phyloP scores from a whole-genome alignment of 1,284 basidiomycete species.

The Sporisorium exsertum region DNA sequence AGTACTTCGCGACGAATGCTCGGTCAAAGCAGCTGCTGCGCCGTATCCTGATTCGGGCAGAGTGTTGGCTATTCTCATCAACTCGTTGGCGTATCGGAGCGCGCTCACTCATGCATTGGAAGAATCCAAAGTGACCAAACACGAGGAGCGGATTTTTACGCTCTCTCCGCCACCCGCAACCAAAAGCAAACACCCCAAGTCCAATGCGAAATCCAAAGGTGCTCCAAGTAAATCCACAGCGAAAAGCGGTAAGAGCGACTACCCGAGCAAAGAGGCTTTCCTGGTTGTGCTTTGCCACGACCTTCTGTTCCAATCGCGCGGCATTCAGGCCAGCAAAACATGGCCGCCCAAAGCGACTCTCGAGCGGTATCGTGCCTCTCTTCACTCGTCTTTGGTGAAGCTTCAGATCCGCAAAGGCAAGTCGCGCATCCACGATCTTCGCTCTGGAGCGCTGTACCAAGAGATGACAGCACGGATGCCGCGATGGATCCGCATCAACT shows the following conservation, averaged over 20 bases:
- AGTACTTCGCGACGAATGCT: slow-evolving; percentile 52
- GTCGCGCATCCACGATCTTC: slow-evolving; percentile 50
- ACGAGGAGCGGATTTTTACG: slow-evolving; percentile 47
- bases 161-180: neutral
- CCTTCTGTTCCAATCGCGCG: slow-evolving; percentile 55
- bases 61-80: slow-evolving; percentile 58
- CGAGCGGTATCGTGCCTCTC: slow-evolving; percentile 83
- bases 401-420: slow-evolving; percentile 76
- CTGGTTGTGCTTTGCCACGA: slow-evolving; percentile 64
- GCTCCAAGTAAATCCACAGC: neutral
- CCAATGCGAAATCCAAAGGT: neutral
- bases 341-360: slow-evolving; percentile 62
- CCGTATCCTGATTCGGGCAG: slow-evolving; percentile 52
- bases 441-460: slow-evolving; percentile 51
- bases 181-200: slow-evolving; percentile 3
- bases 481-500: slow-evolving; percentile 65
- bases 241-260: slow-evolving; percentile 2
- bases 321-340: slow-evolving; percentile 57
- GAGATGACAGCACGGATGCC: slow-evolving; percentile 56
- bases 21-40: slow-evolving; percentile 57
- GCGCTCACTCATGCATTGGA: slow-evolving; percentile 46
- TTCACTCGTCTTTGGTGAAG: slow-evolving; percentile 84
- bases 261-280: slow-evolving; percentile 41
- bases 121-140: slow-evolving; percentile 26
- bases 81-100: slow-evolving; percentile 52